Evolutionary conservation across 1,139 yeast genomes (phyloP), one percentile per base, ranked within the genome.

Genomic region (Blastobotrys serpentis): DNA sequence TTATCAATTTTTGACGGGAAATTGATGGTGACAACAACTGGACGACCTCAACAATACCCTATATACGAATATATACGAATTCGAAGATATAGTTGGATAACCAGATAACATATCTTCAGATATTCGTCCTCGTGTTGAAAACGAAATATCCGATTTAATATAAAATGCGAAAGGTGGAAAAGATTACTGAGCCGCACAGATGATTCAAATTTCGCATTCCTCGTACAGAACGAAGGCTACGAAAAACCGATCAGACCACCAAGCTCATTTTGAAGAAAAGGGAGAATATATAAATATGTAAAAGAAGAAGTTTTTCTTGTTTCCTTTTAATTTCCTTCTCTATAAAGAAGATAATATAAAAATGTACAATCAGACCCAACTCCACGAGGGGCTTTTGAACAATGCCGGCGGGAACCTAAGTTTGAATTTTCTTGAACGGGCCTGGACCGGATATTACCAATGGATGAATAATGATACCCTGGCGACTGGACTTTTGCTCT

Each of bases 391-490:
- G 14, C 4, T 29, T 4, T 29, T 29, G 4, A 23, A 10, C 26
- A 23, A n/a, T n/a, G 26, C 26, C 26, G 10, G 10, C 26, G 10
- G 26, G n/a, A 23, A 23, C 26, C 32, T 4, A 29, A 29, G 13
- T 11, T 51, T 60, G 34, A 59, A 59, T 46, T 14, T 54, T 22
- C 17, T 81, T 36, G 96, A 87, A 64, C 75, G 73, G 56, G 61
- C 78, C 47, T 88, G 96, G 96, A 90, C 90, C n/a, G 73, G 89
- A 7, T 88, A 87, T 79, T 88, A 86, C 69, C 73, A 79, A 44
- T 86, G 80, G 66, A 77, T 86, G 74, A 76, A 78, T 56, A 87
- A 87, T 62, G 96, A 88, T 65, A 73, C 83, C 32, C 74, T 88
- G 53, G 95, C 96, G 46, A 88, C 96, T 1, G 96, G 96, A 2